These are phyloP conservation scores for Monosporascus sp. DNA, from an alignment of 2,329 filamentous ascomycete genomes.

Conservation along the genomic window DNA sequence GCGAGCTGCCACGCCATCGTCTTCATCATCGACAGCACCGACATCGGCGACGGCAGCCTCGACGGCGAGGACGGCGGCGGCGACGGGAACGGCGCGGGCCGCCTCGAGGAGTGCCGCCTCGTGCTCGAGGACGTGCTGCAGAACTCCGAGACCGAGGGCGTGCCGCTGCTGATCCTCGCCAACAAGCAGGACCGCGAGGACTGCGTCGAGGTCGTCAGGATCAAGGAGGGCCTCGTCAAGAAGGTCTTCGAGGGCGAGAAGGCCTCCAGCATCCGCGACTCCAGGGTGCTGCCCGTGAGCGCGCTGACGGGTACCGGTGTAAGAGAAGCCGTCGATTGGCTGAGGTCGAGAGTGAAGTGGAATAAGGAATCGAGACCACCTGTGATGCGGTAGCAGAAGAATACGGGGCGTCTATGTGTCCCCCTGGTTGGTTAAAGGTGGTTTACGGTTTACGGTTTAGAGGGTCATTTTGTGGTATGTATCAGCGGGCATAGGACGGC, in stretches of 20 bases:
- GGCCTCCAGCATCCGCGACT: slow-evolving; percentile 79
- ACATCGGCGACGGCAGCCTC: slow-evolving; percentile 79
- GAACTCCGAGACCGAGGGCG: slow-evolving; percentile 81
- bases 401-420: slow-evolving; percentile 4
- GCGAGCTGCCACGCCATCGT: slow-evolving; percentile 91
- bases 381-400: slow-evolving; percentile 66
- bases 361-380: slow-evolving; percentile 91
- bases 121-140: slow-evolving; percentile 88
- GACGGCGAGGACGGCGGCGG: slow-evolving; percentile 21
- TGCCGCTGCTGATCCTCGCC: slow-evolving; percentile 85
- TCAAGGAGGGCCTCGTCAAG: slow-evolving; percentile 94
- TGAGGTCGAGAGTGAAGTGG: slow-evolving; percentile 87
- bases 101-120: slow-evolving; percentile 81
- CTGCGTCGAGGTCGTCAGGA: slow-evolving; percentile 92
- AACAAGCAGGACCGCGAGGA: slow-evolving; percentile 99
- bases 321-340: slow-evolving; percentile 93
- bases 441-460: slow-evolving; percentile 8
- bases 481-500: neutral
- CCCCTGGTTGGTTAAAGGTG: neutral
- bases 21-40: slow-evolving; percentile 93
- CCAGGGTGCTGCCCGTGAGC: slow-evolving; percentile 82
- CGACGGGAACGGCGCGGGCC: slow-evolving; percentile 48
- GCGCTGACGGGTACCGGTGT: slow-evolving; percentile 87
- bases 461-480: neutral
- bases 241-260: slow-evolving; percentile 95